Percentiles rank a stretch among this genome's conserved stretches.
phyloP scores from a whole-genome alignment of 1,284 basidiomycete species.

The Meripilus lineatus region DNA sequence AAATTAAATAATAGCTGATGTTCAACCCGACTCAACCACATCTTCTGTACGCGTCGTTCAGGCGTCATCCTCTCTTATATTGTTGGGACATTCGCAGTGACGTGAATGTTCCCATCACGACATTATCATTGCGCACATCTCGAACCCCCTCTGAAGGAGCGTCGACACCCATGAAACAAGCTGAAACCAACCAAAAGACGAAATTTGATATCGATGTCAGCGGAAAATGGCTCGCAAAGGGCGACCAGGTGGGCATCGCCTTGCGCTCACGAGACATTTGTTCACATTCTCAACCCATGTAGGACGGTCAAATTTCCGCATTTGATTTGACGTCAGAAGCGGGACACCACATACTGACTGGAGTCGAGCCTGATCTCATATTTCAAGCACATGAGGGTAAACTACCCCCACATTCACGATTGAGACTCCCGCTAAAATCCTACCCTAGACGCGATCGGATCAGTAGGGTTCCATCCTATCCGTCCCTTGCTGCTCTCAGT shows the following conservation, averaged over 20 bases:
- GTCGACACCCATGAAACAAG: slow-evolving; percentile 1
- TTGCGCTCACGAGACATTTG: background rate
- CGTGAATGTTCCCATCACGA: slow-evolving; percentile 40
- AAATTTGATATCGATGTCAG: slow-evolving; percentile 73
- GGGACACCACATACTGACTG: slow-evolving; percentile 6
- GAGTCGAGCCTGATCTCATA: slow-evolving; percentile 19
- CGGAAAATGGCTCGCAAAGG: slow-evolving; percentile 66
- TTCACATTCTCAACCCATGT: background rate
- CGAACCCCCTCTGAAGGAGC: too few relatives aligned
- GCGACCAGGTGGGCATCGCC: slow-evolving; percentile 58
- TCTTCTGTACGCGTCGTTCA: slow-evolving; percentile 74
- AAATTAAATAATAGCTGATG: slow-evolving; percentile 53
- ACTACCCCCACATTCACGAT: slow-evolving; percentile 6
- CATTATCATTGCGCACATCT: slow-evolving; percentile 11
- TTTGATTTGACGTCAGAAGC: slow-evolving; percentile 34
- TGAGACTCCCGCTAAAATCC: background rate
- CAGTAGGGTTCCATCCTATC: slow-evolving; percentile 58
- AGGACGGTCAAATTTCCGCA: slow-evolving; percentile 36
- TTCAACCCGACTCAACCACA: slow-evolving; percentile 76
- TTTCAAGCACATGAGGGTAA: slow-evolving; percentile 44
- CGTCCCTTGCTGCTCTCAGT: slow-evolving; percentile 47
- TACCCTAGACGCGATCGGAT: slow-evolving; percentile 53
- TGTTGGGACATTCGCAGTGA: slow-evolving; percentile 78
- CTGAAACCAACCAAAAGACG: slow-evolving; percentile 70
- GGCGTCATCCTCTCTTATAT: slow-evolving; percentile 60